phyloP scores from a whole-genome alignment of 768 basidiomycete genomes.

The Mycena rebaudengoi region DNA sequence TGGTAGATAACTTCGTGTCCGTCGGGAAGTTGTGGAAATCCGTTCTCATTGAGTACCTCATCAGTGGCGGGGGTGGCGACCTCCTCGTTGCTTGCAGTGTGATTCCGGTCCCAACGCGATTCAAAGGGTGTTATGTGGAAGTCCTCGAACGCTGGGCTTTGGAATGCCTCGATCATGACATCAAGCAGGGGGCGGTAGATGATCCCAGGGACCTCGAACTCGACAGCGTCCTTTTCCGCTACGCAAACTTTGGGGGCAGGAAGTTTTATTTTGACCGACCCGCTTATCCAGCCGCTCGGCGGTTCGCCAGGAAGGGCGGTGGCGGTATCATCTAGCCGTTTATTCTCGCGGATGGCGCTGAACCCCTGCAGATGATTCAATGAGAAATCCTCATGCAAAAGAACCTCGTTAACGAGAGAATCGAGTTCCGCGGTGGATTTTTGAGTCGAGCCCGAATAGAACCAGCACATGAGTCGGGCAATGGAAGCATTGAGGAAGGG shows the following conservation, averaged over 20 bases:
- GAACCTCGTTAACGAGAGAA: conserved; percentile 32
- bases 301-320: not conserved
- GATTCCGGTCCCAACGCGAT: conserved; percentile 3
- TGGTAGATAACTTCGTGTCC: conserved; percentile 6
- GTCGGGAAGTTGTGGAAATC: not conserved
- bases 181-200: conserved; percentile 21
- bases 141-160: not conserved
- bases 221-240: conserved; percentile 25
- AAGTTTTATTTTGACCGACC: conserved; percentile 29
- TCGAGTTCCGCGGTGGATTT: conserved; percentile 31
- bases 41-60: not conserved
- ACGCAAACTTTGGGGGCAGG: conserved; percentile 28
- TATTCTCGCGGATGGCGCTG: conserved; percentile 19
- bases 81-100: not conserved
- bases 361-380: conserved; percentile 32
- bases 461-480: conserved; percentile 33
- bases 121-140: conserved; percentile 21
- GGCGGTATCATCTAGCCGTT: conserved; percentile 20
- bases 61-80: not conserved
- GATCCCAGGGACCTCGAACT: conserved; percentile 25
- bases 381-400: conserved; percentile 34
- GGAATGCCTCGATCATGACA: conserved; percentile 13
- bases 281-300: conserved; percentile 32
- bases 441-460: conserved; percentile 14
- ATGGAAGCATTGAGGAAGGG: conserved; percentile 32